Base-by-base conservation (phyloP, 768 basidiomycete genomes). In the Kwoniella sp. region DNA sequence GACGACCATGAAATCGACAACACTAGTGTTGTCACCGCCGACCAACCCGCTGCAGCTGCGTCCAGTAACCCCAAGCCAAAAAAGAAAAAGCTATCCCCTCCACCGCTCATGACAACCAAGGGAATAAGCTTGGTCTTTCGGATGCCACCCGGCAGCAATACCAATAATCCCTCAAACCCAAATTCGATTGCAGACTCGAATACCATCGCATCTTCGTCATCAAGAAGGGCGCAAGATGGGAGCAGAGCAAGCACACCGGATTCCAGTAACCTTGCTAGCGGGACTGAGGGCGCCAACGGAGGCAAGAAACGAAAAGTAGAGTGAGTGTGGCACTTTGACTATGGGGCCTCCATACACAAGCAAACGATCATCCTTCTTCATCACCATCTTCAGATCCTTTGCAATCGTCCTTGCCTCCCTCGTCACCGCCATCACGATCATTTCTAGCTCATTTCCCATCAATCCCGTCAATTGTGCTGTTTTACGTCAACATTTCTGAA, bases 121-220 rank as follows among this genome's bases (percentile, higher is more conserved):
- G 61, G 66, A 26, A 68, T 68, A 8, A 63, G 61, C 52, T 41
- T 68, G 51, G 66, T 68, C 17, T 63, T 68, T 34, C 62, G 66
- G 23, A 52, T 58, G 50, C 66, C 66, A 38, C 57, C 63, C 37
- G 63, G 20, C 45, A 22, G 25, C 60, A 30, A 50, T n/a, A 23
- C 50, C 26, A 51, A 9, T 17, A 51, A 23, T 28, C 50, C 50
- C 4, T 23, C 50, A 2, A 51, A 51, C 20, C 37, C 22, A 1
- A 41, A 7, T 61, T 38, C 31, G 11, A 20, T 17, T 45, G 5
- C 41, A 3, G 41, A 45, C 41, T 45, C 41, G 41, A 45, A 45
- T 45, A 17, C 41, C 41, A 45, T 45, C 3, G 41, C 41, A 17
- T 45, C 41, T 17, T 45, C 41, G 15, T 45, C 41, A 17, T 11